Base-by-base conservation (phyloP, 2,329 filamentous ascomycete species). In the Pestalotiopsis sp. region DNA sequence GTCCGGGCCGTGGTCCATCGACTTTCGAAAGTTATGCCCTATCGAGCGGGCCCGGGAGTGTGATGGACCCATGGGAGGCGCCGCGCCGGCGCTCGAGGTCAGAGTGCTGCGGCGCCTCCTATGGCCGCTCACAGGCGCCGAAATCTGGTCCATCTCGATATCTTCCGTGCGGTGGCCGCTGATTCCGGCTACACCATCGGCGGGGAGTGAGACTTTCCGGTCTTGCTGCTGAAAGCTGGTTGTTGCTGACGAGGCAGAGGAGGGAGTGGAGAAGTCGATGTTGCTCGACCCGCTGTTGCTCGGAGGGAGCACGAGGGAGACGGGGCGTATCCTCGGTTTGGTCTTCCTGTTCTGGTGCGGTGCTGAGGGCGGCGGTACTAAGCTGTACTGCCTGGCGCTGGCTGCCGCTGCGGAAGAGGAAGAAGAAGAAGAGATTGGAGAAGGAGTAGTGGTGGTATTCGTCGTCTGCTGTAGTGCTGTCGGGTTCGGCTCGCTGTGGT, bases 81-180 rank as follows among this genome's bases (percentile, higher is more conserved):
- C 71, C 23, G 73, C 75, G 25, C 81, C 79, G 70, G 81, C 83
- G 23, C 81, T 79, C 71, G 81, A 83, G 74, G 85, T 84, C 27
- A 88, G 78, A 71, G 86, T 88, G 79, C 86, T 89, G 69, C 86
- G 82, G 60, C 87, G 86, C 69, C 87, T 84, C 57, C 86, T 84
- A 74, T 88, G 86, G 73, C 86, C 82, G 59, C 25, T 36, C n/a
- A 77, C 74, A 2, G 81, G 79, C 52, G 76, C 76, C 59, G 14
- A 17, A 71, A 89, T 81, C 49, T 85, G 79, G 70, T 84, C 86
- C 86, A 89, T 88, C 80, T 89, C 87, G 72, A 89, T 86, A 70
- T 84, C 82, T 72, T 81, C 79, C 71, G 72, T 72, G 66, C 69
- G 76, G 68, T 74, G 77, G 67, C 69, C 69, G n/a, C 59, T 36